Conservation (phyloP, 345 rosid species). For the Lagerstroemia speciosa region DNA sequence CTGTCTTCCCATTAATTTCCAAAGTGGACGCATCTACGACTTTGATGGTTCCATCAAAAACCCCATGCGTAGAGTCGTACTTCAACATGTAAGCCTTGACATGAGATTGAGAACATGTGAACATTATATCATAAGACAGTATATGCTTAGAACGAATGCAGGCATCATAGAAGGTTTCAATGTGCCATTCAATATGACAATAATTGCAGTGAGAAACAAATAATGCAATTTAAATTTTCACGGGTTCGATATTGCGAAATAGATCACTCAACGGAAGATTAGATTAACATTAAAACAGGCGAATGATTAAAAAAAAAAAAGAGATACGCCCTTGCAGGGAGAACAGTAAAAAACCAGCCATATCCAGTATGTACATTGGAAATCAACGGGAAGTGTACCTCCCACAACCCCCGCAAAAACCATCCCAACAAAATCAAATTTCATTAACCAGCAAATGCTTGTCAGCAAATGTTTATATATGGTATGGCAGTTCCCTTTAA, state of each 20-base stretch:
- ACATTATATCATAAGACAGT: not conserved
- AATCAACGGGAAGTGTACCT: not conserved
- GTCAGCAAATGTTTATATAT: too few species aligned
- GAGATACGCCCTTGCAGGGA: not conserved
- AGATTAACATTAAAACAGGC: not conserved
- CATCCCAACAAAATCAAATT: not conserved
- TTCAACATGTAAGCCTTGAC: slow-evolving; percentile 92
- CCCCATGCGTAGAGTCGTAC: slow-evolving; percentile 98
- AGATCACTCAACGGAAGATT: not conserved
- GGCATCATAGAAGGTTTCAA: not conserved
- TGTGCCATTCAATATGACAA: not conserved
- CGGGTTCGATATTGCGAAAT: not conserved
- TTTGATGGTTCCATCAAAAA: slow-evolving; percentile 56
- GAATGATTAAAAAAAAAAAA: not conserved
- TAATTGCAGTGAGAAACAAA: not conserved
- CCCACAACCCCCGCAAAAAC: not conserved
- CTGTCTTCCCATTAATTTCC: slow-evolving; percentile 82
- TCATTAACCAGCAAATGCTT: too few species aligned
- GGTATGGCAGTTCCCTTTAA: not conserved
- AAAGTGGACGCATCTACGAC: slow-evolving; percentile 74
- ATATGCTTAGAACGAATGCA: not conserved
- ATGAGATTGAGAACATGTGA: slow-evolving; percentile 5
- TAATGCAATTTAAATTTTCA: not conserved
- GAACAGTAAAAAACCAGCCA: not conserved
- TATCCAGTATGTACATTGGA: not conserved